Conservation (phyloP, 2,329 filamentous ascomycete genomes). For the Sporothrix phasma region DNA sequence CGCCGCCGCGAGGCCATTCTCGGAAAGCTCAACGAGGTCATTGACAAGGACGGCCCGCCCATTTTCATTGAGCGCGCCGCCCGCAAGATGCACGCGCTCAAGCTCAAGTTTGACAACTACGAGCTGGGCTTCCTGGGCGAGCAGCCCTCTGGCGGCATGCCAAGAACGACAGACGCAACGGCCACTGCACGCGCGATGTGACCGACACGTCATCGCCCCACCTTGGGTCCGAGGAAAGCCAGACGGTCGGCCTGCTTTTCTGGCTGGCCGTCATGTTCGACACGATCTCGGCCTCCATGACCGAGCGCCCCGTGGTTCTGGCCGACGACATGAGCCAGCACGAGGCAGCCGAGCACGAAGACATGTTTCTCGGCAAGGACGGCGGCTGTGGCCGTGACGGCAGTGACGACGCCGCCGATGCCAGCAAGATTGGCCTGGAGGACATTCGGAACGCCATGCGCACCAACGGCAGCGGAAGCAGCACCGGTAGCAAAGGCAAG, state of each 20-base stretch:
- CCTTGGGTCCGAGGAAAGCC: conserved; percentile 21
- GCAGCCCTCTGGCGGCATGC: background rate
- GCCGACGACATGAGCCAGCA: conserved; percentile 33
- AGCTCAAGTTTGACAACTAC: conserved; percentile 26
- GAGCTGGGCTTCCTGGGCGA: conserved; percentile 12
- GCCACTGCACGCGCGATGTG: conserved; percentile 9
- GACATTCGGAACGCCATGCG: background rate
- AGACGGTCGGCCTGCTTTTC: conserved; percentile 44
- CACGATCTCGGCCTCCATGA: conserved; percentile 45
- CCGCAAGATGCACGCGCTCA: conserved; percentile 31
- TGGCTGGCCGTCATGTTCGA: conserved; percentile 53
- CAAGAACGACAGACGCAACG: conserved; percentile 3
- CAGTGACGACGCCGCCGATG: background rate
- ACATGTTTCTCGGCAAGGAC: conserved; percentile 16
- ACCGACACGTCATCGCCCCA: background rate
- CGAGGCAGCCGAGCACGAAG: conserved; percentile 22
- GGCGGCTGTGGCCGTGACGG: background rate
- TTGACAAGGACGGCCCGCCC: conserved; percentile 25
- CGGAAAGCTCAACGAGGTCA: conserved; percentile 15
- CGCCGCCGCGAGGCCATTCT: conserved; percentile 12
- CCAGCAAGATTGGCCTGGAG: background rate
- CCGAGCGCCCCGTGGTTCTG: conserved; percentile 29
- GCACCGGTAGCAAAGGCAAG: background rate
- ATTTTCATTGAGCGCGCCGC: conserved; percentile 30
- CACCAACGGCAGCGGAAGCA: background rate